Base-by-base conservation (phyloP, 2,329 filamentous ascomycete genomes). In the Chaetomiaceae sp. region DNA sequence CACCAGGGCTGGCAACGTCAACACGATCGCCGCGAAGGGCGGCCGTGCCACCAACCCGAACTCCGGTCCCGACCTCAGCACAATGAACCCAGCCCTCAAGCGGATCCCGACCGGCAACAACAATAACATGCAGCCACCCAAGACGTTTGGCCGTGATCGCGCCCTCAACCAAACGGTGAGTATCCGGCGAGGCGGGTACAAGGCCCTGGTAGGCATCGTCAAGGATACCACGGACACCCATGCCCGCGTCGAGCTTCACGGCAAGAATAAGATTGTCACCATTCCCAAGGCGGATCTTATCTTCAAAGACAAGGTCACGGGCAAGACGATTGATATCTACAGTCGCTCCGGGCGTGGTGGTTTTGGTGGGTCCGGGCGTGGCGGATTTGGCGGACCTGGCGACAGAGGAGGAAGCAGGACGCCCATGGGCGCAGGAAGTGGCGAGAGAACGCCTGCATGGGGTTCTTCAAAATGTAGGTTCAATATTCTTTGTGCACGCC, bases 21-120 rank as follows among this genome's bases (percentile, higher is more conserved):
- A 86, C 46, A 96, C 91, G 0, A 84, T 96, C 32, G 90, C 91
- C n/a, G 91, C 92, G 36, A 96, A 96, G 74, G 92, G 91, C 61
- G 91, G 90, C 25, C 83, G 90, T 57, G 78, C 90, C 53, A 86
- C 78, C 54, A 75, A 78, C 23, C 72, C 76, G 10, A 66, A 71
- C 4, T 65, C 73, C n/a, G 84, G 87, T 0, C 88, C 89, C 1
- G 92, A 97, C 70, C 76, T 97, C 50, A 86, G 81, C 40, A 82
- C 90, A 58, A 94, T 99, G 89, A 97, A 97, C 66, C 92, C 94
- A 32, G 90, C 90, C 0, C 72, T 95, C 61, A 87, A 89, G 73
- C 80, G 85, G 36, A 85, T 88, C 62, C 77, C 79, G 50, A 78
- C 78, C 34, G 79, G 70, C 43, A 75, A 75, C 53, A 76, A 74